Percentiles rank a stretch among this genome's conserved stretches.
These are phyloP conservation scores for Fusarium coffeatum DNA, from an alignment of 2,329 filamentous ascomycete species.

Conservation along the genomic window DNA sequence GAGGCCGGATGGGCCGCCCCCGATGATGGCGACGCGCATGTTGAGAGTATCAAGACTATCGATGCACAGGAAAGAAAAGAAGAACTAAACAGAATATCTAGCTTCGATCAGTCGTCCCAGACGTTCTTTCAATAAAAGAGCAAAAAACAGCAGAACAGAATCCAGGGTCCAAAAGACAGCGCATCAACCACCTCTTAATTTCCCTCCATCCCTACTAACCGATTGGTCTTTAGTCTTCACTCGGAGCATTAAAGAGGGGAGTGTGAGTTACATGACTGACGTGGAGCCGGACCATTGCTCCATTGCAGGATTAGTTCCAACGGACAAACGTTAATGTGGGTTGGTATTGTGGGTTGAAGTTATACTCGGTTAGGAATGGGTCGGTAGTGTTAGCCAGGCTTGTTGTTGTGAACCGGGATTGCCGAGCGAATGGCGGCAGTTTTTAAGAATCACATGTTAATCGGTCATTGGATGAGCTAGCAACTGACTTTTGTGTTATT, in stretches of 20 bases:
- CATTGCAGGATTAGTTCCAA: neutral
- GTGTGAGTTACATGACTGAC: neutral
- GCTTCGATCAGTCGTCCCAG: neutral
- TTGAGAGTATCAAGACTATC: neutral
- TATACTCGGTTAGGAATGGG: constrained; percentile 1
- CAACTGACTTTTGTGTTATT: fast-evolving
- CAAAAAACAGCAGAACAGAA: neutral
- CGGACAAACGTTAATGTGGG: neutral
- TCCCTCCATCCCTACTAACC: neutral
- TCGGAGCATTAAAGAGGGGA: neutral
- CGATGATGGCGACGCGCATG: neutral
- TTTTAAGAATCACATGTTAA: neutral
- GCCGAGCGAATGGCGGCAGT: neutral
- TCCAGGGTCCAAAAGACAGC: neutral
- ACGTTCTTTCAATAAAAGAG: neutral
- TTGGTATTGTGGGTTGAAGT: neutral
- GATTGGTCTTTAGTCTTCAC: neutral
- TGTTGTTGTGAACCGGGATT: neutral
- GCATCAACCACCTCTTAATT: neutral
- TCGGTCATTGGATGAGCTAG: neutral
- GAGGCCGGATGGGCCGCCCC: neutral
- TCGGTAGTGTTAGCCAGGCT: neutral
- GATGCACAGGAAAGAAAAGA: neutral
- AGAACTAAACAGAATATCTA: neutral
- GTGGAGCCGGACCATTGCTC: neutral